phyloP scores from a whole-genome alignment of 2,329 filamentous ascomycete genomes.

The Herpotrichia juniperi region DNA sequence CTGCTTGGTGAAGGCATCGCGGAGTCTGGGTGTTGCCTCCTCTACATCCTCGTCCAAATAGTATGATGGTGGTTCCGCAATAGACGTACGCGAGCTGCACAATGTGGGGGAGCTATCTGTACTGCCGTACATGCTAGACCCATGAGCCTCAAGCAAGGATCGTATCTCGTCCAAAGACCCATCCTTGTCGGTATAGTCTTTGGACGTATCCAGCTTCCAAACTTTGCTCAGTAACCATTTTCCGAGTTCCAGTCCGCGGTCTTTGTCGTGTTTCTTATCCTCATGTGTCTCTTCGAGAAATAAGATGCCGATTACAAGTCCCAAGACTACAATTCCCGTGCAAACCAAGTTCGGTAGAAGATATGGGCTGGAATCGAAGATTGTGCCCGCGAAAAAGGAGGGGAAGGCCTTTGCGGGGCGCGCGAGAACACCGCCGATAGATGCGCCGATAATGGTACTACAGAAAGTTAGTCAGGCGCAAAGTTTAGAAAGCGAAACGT shows the following conservation, averaged over 20 bases:
- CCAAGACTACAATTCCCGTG: slow-evolving; percentile 75
- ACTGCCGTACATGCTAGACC: slow-evolving; percentile 68
- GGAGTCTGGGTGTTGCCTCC: slow-evolving; percentile 26
- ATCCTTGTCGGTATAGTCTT: slow-evolving; percentile 46
- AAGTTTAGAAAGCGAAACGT: neutral
- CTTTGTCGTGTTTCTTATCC: slow-evolving; percentile 76
- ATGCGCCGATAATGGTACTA: slow-evolving; percentile 88
- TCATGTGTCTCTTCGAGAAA: slow-evolving; percentile 95
- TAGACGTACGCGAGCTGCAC: slow-evolving; percentile 38
- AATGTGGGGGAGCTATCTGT: slow-evolving; percentile 61
- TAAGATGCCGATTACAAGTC: slow-evolving; percentile 78
- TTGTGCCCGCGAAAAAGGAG: slow-evolving; percentile 71
- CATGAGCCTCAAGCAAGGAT: slow-evolving; percentile 61
- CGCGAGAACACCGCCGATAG: slow-evolving; percentile 87
- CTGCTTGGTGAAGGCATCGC: slow-evolving; percentile 78
- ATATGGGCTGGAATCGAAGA: slow-evolving; percentile 89
- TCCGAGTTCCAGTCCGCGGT: slow-evolving; percentile 78
- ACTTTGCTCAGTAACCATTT: slow-evolving; percentile 64
- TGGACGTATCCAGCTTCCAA: slow-evolving; percentile 33
- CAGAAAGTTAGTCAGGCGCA: slow-evolving; percentile 29
- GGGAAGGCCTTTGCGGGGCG: slow-evolving; percentile 86
- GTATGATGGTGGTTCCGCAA: slow-evolving; percentile 42
- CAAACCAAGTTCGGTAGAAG: slow-evolving; percentile 92
- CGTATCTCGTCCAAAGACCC: slow-evolving; percentile 63
- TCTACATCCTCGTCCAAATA: slow-evolving; percentile 33